Evolutionary conservation across 2,329 filamentous ascomycete species (phyloP), one percentile per base, ranked within the genome.

Genomic region (Zymoseptoria ardabiliae): DNA sequence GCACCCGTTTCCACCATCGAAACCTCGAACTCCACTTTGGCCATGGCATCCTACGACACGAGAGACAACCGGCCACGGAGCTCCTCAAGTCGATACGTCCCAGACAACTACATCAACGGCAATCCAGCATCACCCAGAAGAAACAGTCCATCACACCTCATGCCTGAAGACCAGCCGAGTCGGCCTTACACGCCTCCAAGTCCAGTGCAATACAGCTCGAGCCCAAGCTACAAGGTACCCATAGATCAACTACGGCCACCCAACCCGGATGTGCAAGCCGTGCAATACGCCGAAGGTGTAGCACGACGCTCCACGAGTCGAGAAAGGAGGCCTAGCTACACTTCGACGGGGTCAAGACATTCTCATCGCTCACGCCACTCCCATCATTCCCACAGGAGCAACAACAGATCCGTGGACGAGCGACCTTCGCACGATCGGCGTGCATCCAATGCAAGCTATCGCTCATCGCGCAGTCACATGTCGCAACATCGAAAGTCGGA

Each of bases 121-220:
- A 17, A n/a, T 11, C 56, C 4, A 13, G 20, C 57, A 21, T 11
- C 21, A 30, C 51, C 41, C 11, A 17, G 25, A 22, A 10, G n/a
- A 21, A 35, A 48, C 21, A 50, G 48, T 45, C 35, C 35, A n/a
- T 45, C 35, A n/a, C n/a, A 5, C 7, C 17, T 45, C 0, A 17
- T 17, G 35, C 35, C 35, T 13, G 51, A 23, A 19, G n/a, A 23
- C 51, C 8, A 53, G 17, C 28, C 22, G 13, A n/a, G 8, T 19
- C 22, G 51, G n/a, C 51, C 51, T 22, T 61, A 54, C 50, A 57
- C 50, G 7, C 59, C 59, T 23, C 35, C 57, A 11, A 28, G n/a
- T n/a, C 59, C 59, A 50, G 59, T 54, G 21, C 56, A 58, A 35
- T 61, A 61, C 51, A 28, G 22, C 25, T 10, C 51, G 3, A 23